Conservation (phyloP, 2,329 filamentous ascomycete species). For the Ophiostoma sp. region DNA sequence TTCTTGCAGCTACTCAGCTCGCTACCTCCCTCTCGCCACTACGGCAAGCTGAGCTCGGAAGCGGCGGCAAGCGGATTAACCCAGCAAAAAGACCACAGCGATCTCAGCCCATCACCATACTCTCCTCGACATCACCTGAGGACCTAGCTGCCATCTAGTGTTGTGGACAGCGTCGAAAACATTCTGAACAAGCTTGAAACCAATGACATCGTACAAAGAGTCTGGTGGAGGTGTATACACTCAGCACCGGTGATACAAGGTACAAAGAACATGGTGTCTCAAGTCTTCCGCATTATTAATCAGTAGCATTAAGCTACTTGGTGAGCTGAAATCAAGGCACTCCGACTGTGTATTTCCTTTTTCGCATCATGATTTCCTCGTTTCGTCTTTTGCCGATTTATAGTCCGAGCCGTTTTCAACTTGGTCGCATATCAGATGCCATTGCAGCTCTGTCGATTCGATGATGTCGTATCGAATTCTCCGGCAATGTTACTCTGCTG, state of each 20-base stretch:
- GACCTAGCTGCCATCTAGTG: background rate
- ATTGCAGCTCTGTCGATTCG: background rate
- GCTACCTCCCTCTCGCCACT: background rate
- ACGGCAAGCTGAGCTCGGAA: slow-evolving; percentile 3
- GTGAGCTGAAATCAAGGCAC: background rate
- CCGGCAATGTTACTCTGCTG: background rate
- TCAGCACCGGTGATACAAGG: background rate
- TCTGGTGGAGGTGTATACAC: background rate
- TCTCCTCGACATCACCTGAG: background rate
- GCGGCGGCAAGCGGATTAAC: background rate
- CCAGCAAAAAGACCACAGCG: slow-evolving; percentile 2
- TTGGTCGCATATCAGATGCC: background rate
- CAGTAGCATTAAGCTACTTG: background rate
- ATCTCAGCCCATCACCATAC: background rate
- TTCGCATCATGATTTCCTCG: background rate
- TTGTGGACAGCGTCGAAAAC: background rate
- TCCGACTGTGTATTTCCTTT: background rate
- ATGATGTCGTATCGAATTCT: background rate
- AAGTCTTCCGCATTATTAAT: background rate
- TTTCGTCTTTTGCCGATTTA: background rate
- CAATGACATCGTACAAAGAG: slow-evolving; percentile 1
- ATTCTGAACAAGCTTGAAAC: background rate
- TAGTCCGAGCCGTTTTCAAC: background rate
- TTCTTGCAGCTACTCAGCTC: background rate
- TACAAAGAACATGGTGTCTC: slow-evolving; percentile 1